Evolutionary conservation across 1,284 basidiomycete genomes (phyloP).

Genomic region (Trametes polyzona): DNA sequence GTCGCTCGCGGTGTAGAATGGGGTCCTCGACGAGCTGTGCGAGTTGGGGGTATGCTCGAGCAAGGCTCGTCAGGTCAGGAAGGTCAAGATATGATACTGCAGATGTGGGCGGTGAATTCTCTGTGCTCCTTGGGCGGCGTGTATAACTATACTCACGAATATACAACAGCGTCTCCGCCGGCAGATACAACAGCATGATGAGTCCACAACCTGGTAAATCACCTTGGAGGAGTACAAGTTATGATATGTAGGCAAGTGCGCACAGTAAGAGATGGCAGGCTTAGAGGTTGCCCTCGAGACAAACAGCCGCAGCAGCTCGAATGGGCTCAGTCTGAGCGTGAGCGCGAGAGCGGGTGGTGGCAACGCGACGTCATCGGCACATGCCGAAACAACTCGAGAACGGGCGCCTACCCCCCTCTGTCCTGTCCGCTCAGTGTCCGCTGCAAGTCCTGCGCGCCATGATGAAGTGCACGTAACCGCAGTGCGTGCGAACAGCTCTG

Average conservation of each 20-base stretch:
- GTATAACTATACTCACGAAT: constrained; percentile 60
- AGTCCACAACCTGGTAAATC: not conserved
- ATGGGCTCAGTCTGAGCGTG: not conserved
- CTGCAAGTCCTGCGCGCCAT: no score
- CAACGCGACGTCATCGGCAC: constrained; percentile 15
- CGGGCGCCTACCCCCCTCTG: no score
- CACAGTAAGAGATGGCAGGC: not conserved
- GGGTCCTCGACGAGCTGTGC: constrained; percentile 59
- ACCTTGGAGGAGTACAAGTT: no score
- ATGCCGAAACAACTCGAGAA: no score
- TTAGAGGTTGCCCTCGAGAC: constrained; percentile 11
- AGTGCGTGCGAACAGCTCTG: no score
- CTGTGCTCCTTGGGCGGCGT: no score
- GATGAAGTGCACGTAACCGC: no score
- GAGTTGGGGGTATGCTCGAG: constrained; percentile 49
- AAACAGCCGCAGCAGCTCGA: constrained; percentile 17
- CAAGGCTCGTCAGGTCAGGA: constrained; percentile 63
- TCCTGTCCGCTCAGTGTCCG: no score
- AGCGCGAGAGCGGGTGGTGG: not conserved
- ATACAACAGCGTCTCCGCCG: constrained; percentile 59
- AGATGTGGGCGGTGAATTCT: no score
- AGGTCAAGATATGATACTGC: constrained; percentile 72
- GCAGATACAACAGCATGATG: constrained; percentile 37
- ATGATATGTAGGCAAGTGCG: no score
- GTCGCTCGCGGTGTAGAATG: constrained; percentile 59